These are phyloP conservation scores for Metschnikowia gelsemii DNA, from an alignment of 805 yeast genomes.

Conservation along the genomic window DNA sequence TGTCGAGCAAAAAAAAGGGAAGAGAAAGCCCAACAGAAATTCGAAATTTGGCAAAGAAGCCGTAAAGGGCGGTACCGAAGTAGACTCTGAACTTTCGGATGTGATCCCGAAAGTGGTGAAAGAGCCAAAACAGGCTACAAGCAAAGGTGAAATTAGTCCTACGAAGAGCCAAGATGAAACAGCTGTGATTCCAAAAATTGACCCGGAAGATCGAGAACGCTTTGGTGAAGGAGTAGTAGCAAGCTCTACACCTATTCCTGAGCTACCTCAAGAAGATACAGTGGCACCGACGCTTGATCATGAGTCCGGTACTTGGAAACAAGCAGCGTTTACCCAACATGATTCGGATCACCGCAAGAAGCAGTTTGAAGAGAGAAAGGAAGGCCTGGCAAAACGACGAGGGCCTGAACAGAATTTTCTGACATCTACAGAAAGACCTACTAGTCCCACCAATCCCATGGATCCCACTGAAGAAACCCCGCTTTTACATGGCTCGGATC, in stretches of 20 bases:
- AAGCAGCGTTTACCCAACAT: too few relatives aligned
- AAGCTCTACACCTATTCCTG: conserved; percentile 4
- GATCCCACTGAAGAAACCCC: conserved; percentile 6
- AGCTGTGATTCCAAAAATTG: not conserved
- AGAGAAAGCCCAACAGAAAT: too few relatives aligned
- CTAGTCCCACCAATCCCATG: not conserved
- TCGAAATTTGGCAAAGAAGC: too few relatives aligned
- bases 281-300: too few relatives aligned
- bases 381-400: not conserved
- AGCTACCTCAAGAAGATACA: not conserved
- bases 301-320: too few relatives aligned
- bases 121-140: not conserved
- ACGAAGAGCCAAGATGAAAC: too few relatives aligned
- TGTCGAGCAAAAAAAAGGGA: too few relatives aligned
- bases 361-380: too few relatives aligned
- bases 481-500: conserved; percentile 7
- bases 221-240: conserved; percentile 3
- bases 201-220: not conserved
- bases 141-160: not conserved
- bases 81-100: too few relatives aligned
- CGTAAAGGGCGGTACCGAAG: too few relatives aligned
- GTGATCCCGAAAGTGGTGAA: not conserved
- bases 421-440: not conserved
- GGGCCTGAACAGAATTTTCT: too few relatives aligned
- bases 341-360: too few relatives aligned